Base-by-base conservation (phyloP, 1,284 basidiomycete species). In the Leccinum subrobustum region DNA sequence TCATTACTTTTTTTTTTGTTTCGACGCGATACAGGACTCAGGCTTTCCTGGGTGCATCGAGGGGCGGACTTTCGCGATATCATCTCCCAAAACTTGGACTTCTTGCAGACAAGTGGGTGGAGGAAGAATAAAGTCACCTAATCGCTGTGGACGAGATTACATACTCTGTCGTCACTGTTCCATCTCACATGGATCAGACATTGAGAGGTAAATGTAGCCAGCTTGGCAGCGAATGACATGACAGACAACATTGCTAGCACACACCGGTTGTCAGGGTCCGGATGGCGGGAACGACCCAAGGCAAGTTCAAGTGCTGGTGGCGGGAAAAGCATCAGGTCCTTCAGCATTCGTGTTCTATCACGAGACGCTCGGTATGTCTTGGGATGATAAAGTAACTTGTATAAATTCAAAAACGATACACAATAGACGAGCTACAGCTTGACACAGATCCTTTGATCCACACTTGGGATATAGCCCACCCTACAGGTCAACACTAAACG, bases 71-170 rank as follows among this genome's bases (percentile, higher is more conserved):
- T 18, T 90, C 16, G 72, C 79, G 62, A 6, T 91, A 81, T 70
- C 84, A 84, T 65, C 68, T 92, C 56, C 92, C 91, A 16, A 78
- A 80, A 58, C 82, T 92, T 48, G 92, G 91, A 6, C 78, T 80
- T 56, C 70, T 89, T 23, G 91, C 90, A n/a, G 87, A 90, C 66
- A 77, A 79, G 60, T 92, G 89, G 88, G 80, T 92, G 7, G 77
- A 79, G 16, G 89, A 90, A 64, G 89, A 92, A 70, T 90, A 78
- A 74, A 6, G 27, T 18, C 37, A 20, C 9, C 2, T 37, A 29
- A 20, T 16, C 42, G 48, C n/a, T 25, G n/a, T 35, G 54, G 53
- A 57, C 18, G 25, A 50, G 23, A 39, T 52, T 64, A 31, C 31
- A 54, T 61, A 52, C 8, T 20, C 9, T 18, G 12, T 55, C 51